A percentile compares a stretch with the other conserved stretches of the same genome.
Conservation (phyloP, 768 basidiomycete genomes). For the Pleurotus cornucopiae region DNA sequence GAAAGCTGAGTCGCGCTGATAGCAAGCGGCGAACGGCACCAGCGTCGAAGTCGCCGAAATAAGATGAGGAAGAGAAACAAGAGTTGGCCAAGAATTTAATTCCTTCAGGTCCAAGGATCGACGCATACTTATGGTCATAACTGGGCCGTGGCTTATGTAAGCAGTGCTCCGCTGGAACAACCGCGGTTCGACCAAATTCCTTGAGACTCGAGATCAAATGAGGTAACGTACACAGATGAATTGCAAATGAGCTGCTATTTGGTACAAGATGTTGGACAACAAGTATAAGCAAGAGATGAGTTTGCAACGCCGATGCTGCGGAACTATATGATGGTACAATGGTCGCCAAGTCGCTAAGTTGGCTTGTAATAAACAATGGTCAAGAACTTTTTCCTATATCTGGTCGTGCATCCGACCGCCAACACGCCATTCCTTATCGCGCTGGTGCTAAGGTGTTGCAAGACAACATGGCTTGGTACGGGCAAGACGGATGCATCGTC, state of each 20-base stretch:
- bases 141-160: background rate
- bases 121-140: background rate
- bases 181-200: too few relatives aligned
- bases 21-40: slow-evolving; percentile 6
- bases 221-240: too few relatives aligned
- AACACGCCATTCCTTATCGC: slow-evolving; percentile 92
- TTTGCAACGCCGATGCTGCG: background rate
- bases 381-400: slow-evolving; percentile 91
- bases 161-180: background rate
- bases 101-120: background rate
- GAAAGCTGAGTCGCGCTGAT: background rate
- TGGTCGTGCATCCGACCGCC: slow-evolving; percentile 86
- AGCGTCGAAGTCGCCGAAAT: background rate
- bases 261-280: too few relatives aligned
- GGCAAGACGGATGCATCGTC: slow-evolving; percentile 91
- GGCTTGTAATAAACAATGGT: slow-evolving; percentile 85
- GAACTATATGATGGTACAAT: background rate
- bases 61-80: background rate
- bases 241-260: too few relatives aligned
- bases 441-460: slow-evolving; percentile 93
- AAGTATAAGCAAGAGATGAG: background rate
- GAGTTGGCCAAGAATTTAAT: too few relatives aligned
- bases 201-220: too few relatives aligned
- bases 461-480: slow-evolving; percentile 88
- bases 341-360: slow-evolving; percentile 25